Evolutionary conservation across 2,329 filamentous ascomycete species (phyloP), one percentile per base, ranked within the genome.

Genomic region (Chaetomiaceae sp.): DNA sequence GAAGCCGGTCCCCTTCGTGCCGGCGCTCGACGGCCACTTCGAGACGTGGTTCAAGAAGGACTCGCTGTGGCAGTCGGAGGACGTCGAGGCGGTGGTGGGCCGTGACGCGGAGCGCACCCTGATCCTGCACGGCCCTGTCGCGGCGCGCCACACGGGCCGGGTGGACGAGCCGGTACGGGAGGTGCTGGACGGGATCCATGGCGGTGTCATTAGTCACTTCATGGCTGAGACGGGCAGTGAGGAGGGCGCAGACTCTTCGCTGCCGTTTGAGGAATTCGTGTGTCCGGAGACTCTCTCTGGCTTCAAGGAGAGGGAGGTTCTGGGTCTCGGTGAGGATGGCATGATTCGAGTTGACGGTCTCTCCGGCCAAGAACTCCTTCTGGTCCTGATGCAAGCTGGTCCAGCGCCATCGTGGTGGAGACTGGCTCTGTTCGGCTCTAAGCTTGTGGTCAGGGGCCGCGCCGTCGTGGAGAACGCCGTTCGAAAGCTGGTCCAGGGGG

Each of bases 1-100:
- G 77, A 99, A 99, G 80, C 92, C 92, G 3, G 88, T 94, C 22
- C 92, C 91, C 1, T 99, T 99, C 68, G 91, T 99, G 29, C 92
- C 94, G 5, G 80, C 87, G 19, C 79, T 99, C n/a, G 94, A 99
- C 65, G 90, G 95, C 58, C 95, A 91, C 68, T 99, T 99, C 63
- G 92, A 97, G 68, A 95, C 94, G 74, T 99, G 89, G 78, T 99
- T 97, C 85, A 99, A 99, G 84, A 99, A 99, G 77, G 92, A 99
- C 71, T 97, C 92, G 3, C 80, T 99, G 6, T 99, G 92, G 92
- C 92, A 99, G 74, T 96, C 92, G 1, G 92, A 99, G 72, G 92
- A 97, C 65, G 78, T 97, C 14, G 91, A 95, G 66, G 91, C 94
- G 48, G 90, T 97, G 51, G 90, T 96, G 57, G 91, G 81, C 61